Evolutionary conservation across 2,329 filamentous ascomycete genomes (phyloP), one percentile per base, ranked within the genome.

Genomic region (Bipolaris sorokiniana): DNA sequence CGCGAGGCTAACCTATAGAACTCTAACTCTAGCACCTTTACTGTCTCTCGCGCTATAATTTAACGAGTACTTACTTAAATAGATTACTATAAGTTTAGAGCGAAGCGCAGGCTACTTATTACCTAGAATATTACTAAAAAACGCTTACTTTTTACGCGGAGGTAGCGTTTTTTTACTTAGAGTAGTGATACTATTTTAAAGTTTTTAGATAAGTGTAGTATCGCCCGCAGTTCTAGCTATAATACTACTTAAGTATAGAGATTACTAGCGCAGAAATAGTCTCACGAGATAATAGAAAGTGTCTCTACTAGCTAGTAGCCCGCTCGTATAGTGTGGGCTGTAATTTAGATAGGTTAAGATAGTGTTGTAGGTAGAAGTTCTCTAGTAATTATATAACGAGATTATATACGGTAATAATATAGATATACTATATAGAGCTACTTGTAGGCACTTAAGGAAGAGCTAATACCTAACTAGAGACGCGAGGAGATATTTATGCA

Each of bases 401-500:
- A 63, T 42, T n/a, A 41, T 36, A 31, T 37, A 3, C 40, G 48
- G 0, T 37, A 28, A 5, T 13, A 26, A 1, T 34, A 51, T 33
- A 44, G 60, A 5, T 65, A 65, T 45, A 51, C 49, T 31, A 34
- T 52, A 9, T 23, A 23, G 23, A 61, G 54, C 22, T 62, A 59
- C n/a, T n/a, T 52, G 34, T 1, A 16, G 16, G 47, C 10, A 42
- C 50, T 23, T 51, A 33, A 55, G 33, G 40, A 61, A 49, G 58
- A 47, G 4, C 45, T 63, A 7, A 36, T 47, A 5, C 16, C 11
- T 41, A 2, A 49, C 3, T 61, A 61, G 46, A 26, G 13, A 22
- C 18, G 31, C 18, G 47, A 48, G 15, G 31, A 61, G 41, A 3
- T 20, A 10, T 67, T 65, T 57, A 58, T 66, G 51, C 55, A 67